A percentile compares a stretch with the other conserved stretches of the same genome.
Conservation (phyloP, 2,329 filamentous ascomycete genomes). For the Claviceps spartinae region DNA sequence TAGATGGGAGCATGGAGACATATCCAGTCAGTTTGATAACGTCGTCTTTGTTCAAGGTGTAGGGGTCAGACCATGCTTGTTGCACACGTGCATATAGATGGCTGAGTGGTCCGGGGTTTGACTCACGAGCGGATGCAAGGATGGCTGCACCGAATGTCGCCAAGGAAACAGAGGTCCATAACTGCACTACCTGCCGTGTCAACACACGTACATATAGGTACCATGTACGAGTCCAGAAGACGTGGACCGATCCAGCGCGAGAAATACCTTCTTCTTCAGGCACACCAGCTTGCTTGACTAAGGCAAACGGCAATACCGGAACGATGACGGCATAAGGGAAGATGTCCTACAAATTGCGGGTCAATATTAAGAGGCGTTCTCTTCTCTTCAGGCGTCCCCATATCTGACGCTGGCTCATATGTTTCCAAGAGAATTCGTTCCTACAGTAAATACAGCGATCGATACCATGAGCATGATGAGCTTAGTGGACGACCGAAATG, state of each 20-base stretch:
- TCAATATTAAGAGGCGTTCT: neutral
- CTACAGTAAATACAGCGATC: constrained; percentile 22
- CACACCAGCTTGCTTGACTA: constrained; percentile 15
- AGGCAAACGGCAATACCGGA: constrained; percentile 19
- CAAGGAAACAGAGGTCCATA: constrained; percentile 23
- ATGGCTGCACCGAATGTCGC: constrained; percentile 20
- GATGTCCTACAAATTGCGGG: constrained; percentile 15
- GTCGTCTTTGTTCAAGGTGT: neutral
- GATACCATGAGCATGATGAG: constrained; percentile 20
- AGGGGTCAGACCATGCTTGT: neutral
- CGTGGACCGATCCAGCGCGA: neutral
- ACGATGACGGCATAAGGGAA: constrained; percentile 23
- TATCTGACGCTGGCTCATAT: neutral
- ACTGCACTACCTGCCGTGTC: constrained; percentile 13
- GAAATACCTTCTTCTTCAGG: constrained; percentile 8
- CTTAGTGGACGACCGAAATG: constrained; percentile 18
- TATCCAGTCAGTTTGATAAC: neutral
- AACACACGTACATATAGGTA: too few species aligned
- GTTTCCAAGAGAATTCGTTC: neutral
- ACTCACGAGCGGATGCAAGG: constrained; percentile 18
- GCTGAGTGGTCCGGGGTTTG: neutral
- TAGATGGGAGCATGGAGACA: neutral
- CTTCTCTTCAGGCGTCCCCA: neutral
- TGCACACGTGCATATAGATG: neutral
- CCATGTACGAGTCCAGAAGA: too few species aligned